Percentiles rank a stretch among this genome's conserved stretches.
These are phyloP conservation scores for Butyriboletus appendiculatus DNA, from an alignment of 1,284 basidiomycete genomes.

Conservation along the genomic window DNA sequence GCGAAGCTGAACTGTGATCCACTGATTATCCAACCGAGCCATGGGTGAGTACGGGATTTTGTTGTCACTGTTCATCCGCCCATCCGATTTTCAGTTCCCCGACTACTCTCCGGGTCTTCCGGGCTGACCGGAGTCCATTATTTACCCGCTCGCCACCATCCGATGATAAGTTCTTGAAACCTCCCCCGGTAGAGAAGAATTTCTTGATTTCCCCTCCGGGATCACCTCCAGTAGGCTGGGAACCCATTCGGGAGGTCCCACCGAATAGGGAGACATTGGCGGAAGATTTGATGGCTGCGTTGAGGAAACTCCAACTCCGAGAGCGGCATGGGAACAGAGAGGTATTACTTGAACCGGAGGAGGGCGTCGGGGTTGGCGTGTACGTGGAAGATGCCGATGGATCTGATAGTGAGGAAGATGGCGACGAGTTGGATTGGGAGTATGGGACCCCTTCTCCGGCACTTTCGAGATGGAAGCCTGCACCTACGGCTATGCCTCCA, in stretches of 20 bases:
- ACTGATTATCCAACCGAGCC: conserved; percentile 52
- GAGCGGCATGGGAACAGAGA: conserved; percentile 45
- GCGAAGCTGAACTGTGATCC: conserved; percentile 67
- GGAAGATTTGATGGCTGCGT: conserved; percentile 83
- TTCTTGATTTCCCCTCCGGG: conserved; percentile 98
- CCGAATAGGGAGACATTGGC: conserved; percentile 89
- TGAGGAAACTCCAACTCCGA: conserved; percentile 59
- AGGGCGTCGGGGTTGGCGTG: conserved; percentile 72
- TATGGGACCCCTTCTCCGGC: conserved; percentile 59
- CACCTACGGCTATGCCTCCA: conserved; percentile 61
- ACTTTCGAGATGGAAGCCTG: conserved; percentile 49
- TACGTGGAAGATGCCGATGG: conserved; percentile 69
- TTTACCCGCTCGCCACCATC: conserved; percentile 43
- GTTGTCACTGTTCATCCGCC: conserved; percentile 6
- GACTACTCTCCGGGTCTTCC: conserved; percentile 72
- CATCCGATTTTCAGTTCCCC: conserved; percentile 40
- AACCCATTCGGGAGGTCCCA: conserved; percentile 88
- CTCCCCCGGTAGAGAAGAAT: conserved; percentile 86
- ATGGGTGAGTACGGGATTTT: conserved; percentile 43
- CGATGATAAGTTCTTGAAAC: conserved; percentile 62
- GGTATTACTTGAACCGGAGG: conserved; percentile 63
- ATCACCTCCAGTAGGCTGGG: conserved; percentile 98
- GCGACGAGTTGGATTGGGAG: conserved; percentile 53
- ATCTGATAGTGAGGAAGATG: conserved; percentile 35
- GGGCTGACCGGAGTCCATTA: conserved; percentile 75